These are phyloP conservation scores for Dryadomyces quercivorus DNA, from an alignment of 2,329 filamentous ascomycete species.

Conservation along the genomic window DNA sequence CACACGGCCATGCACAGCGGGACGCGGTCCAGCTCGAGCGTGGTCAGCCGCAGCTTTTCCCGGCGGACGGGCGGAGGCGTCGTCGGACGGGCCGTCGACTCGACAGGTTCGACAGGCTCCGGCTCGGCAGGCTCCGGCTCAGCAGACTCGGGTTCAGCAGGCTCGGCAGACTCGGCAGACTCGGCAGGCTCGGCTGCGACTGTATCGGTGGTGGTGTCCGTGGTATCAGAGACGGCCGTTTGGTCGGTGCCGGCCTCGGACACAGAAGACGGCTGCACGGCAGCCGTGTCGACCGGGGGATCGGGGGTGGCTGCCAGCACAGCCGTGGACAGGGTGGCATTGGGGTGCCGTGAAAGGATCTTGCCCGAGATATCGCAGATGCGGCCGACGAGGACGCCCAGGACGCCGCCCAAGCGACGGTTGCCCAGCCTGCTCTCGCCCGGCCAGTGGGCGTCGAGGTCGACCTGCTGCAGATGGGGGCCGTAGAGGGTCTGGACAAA, in stretches of 20 bases:
- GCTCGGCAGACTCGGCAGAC: too few relatives aligned
- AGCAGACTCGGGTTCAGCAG: too few relatives aligned
- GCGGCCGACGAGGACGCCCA: slow-evolving; percentile 56
- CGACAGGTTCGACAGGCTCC: too few relatives aligned
- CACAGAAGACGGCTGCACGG: too few relatives aligned
- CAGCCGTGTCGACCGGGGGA: background rate
- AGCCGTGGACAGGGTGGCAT: background rate
- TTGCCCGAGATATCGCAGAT: slow-evolving; percentile 45
- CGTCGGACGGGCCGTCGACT: too few relatives aligned
- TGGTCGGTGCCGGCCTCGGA: too few relatives aligned
- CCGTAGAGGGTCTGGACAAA: slow-evolving; percentile 55
- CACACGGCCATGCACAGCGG: slow-evolving; percentile 61
- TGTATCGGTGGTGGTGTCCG: too few relatives aligned
- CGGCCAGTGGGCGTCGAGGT: slow-evolving; percentile 43
- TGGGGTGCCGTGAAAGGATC: background rate
- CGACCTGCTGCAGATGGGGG: slow-evolving; percentile 48
- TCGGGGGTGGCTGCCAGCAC: background rate
- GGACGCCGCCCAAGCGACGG: slow-evolving; percentile 52
- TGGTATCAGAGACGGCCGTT: too few relatives aligned
- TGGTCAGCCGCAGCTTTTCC: slow-evolving; percentile 51
- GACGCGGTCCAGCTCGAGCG: slow-evolving; percentile 63
- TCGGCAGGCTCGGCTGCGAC: too few relatives aligned
- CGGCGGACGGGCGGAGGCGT: too few relatives aligned
- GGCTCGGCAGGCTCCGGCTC: too few relatives aligned
- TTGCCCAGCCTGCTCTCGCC: slow-evolving; percentile 47